phyloP scores from a whole-genome alignment of 2,329 filamentous ascomycete genomes.

The Aspergillus pseudoviridinutans region DNA sequence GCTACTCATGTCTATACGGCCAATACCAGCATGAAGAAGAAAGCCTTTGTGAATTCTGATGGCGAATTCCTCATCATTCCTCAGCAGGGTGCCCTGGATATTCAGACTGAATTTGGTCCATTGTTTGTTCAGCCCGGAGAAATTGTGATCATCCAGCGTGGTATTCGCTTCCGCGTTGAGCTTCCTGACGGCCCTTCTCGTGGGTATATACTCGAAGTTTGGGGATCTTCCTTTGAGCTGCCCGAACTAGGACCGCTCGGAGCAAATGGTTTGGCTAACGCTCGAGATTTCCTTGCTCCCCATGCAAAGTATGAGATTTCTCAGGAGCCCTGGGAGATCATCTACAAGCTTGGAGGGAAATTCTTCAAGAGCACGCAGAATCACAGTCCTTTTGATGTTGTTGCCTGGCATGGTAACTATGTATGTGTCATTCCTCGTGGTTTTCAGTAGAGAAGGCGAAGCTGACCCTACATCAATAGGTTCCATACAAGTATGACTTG shows the following conservation, averaged over 20 bases:
- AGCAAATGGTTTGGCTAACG: slow-evolving; percentile 62
- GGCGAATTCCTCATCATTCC: slow-evolving; percentile 64
- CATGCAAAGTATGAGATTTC: slow-evolving; percentile 55
- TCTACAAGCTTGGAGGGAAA: slow-evolving; percentile 60
- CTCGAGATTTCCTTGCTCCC: slow-evolving; percentile 62
- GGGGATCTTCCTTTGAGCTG: slow-evolving; percentile 60
- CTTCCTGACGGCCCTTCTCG: slow-evolving; percentile 58
- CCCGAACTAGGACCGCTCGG: slow-evolving; percentile 66
- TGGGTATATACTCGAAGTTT: slow-evolving; percentile 66
- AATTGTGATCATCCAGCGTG: slow-evolving; percentile 62
- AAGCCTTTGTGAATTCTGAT: slow-evolving; percentile 59
- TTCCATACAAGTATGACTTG: slow-evolving; percentile 41
- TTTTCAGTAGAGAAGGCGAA: neutral
- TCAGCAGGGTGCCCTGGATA: slow-evolving; percentile 61
- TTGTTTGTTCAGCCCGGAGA: slow-evolving; percentile 65
- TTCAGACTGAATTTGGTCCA: slow-evolving; percentile 64
- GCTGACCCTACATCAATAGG: slow-evolving; percentile 12
- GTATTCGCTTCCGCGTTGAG: slow-evolving; percentile 60
- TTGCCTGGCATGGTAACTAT: slow-evolving; percentile 69
- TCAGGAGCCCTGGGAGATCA: slow-evolving; percentile 55
- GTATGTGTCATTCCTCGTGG: slow-evolving; percentile 14
- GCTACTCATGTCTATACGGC: slow-evolving; percentile 55
- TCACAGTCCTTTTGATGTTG: slow-evolving; percentile 67
- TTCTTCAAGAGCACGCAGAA: slow-evolving; percentile 59
- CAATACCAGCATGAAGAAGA: slow-evolving; percentile 53